A percentile compares a stretch with the other conserved stretches of the same genome.
Conservation (phyloP, 345 rosid genomes). For the Euclidium syriacum region DNA sequence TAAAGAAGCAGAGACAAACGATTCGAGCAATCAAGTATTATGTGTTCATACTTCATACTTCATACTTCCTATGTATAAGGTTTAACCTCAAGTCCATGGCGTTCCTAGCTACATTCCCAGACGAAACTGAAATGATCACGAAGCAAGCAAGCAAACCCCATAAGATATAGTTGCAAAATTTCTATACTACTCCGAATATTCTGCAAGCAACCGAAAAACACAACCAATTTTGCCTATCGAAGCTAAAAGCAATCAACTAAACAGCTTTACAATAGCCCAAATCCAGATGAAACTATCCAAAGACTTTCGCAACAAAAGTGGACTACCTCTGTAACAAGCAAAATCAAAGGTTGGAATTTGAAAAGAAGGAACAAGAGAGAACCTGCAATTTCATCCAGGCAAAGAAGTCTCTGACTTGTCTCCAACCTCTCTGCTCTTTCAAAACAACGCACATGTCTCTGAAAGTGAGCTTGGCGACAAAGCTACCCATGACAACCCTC, state of each 20-base stretch:
- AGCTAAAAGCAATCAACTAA: neutral
- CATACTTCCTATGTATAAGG: too few species aligned
- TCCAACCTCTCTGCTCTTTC: constrained; percentile 85
- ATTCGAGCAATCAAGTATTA: too few species aligned
- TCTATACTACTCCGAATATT: neutral
- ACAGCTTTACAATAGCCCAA: too few species aligned
- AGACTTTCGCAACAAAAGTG: too few species aligned
- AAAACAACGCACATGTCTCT: constrained; percentile 90
- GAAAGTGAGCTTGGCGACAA: constrained; percentile 70
- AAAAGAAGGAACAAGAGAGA: neutral
- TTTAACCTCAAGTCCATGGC: too few species aligned
- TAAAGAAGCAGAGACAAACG: neutral
- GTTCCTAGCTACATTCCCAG: too few species aligned
- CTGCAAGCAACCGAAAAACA: neutral
- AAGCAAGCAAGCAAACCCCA: too few species aligned
- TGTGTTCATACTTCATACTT: too few species aligned
- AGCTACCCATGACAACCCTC: constrained; percentile 67
- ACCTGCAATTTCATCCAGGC: constrained; percentile 95
- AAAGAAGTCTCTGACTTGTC: constrained; percentile 75
- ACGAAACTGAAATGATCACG: too few species aligned
- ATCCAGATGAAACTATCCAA: neutral
- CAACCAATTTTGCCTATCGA: neutral
- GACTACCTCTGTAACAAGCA: neutral
- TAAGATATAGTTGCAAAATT: neutral
- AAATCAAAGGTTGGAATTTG: neutral